Evolutionary conservation across 257 asterid genomes (phyloP).

Genomic region (Nicotiana knightiana): DNA sequence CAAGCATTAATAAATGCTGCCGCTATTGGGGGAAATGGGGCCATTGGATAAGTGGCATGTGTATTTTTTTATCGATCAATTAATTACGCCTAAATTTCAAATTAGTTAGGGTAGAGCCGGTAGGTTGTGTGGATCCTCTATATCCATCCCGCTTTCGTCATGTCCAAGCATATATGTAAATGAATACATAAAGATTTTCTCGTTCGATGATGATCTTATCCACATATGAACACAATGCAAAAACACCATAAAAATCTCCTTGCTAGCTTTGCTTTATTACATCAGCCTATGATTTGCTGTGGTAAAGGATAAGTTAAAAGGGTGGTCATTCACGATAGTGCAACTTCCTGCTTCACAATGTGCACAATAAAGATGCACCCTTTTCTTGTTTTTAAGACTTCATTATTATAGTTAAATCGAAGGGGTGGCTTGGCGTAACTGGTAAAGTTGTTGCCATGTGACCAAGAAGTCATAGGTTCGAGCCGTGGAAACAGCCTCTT

Average conservation of each 20-base stretch:
- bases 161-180: neutral
- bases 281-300: neutral
- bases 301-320: neutral
- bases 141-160: neutral
- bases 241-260: neutral
- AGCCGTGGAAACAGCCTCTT: too few species aligned
- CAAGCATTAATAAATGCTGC: neutral
- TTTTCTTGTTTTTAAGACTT: neutral
- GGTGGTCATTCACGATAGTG: neutral
- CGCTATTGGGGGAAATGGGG: neutral
- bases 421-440: too few species aligned
- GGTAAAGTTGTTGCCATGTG: too few species aligned
- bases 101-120: neutral
- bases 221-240: neutral
- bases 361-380: neutral
- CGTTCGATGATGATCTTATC: neutral
- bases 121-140: neutral
- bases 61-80: neutral
- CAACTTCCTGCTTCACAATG: neutral
- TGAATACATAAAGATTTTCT: neutral
- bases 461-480: too few species aligned
- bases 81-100: neutral
- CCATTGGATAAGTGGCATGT: neutral
- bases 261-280: neutral
- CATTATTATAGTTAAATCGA: neutral